Evolutionary conservation across 2,329 filamentous ascomycete species (phyloP).

Genomic region (Pseudogymnoascus sp.): DNA sequence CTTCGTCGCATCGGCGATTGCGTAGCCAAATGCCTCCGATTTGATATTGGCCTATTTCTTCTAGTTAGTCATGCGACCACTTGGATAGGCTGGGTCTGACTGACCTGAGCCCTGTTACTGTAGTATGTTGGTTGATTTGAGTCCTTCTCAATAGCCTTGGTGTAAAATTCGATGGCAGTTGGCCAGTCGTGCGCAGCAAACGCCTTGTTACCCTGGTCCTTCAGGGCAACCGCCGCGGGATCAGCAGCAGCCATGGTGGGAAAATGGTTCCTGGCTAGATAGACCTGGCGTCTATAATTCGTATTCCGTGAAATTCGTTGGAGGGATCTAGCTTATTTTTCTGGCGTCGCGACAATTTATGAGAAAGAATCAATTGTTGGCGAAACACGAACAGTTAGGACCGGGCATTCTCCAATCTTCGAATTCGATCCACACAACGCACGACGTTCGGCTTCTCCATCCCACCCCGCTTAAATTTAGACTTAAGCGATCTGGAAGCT

Average conservation of each 20-base stretch:
- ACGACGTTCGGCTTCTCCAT: background rate
- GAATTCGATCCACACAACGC: conserved; percentile 7
- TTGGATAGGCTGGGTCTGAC: conserved; percentile 28
- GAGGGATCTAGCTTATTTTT: background rate
- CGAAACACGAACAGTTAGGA: conserved; percentile 1
- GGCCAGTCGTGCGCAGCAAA: conserved; percentile 85
- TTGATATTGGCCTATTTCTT: conserved; percentile 78
- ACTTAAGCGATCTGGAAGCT: conserved; percentile 9
- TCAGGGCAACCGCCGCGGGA: conserved; percentile 62
- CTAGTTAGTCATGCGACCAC: conserved; percentile 42
- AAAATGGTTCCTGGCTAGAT: background rate
- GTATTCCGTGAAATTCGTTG: background rate
- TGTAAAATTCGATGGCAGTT: conserved; percentile 73
- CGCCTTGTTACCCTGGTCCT: conserved; percentile 90
- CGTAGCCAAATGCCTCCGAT: conserved; percentile 89
- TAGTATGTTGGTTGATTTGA: conserved; percentile 81
- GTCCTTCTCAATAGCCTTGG: conserved; percentile 77
- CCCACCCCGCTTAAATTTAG: conserved; percentile 8
- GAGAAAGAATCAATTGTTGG: background rate
- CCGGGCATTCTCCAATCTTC: conserved; percentile 2
- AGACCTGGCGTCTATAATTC: background rate
- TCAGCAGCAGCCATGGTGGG: background rate
- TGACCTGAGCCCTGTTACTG: conserved; percentile 89
- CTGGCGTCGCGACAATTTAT: background rate
- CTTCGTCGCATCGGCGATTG: conserved; percentile 81